Evolutionary conservation across 495 filamentous ascomycete species (phyloP).

Genomic region (Trichoderma virens): DNA sequence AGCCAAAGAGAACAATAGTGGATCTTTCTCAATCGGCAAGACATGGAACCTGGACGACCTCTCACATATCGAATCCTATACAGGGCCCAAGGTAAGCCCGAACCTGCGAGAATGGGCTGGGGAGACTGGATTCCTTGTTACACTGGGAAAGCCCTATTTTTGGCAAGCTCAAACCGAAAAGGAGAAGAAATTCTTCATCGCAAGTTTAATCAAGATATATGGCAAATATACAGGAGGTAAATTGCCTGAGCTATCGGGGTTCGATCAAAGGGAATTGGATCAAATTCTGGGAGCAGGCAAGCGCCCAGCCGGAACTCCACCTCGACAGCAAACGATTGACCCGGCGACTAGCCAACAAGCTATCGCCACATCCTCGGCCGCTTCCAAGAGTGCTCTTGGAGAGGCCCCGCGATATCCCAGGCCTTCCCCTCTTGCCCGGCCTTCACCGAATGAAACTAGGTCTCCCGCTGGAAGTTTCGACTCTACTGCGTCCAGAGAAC

Average conservation of each 20-base stretch:
- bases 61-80: constrained; percentile 68
- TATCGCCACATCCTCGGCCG: constrained; percentile 6
- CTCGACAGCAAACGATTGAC: constrained; percentile 11
- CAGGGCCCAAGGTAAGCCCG: constrained; percentile 50
- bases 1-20: constrained; percentile 87
- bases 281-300: constrained; percentile 48
- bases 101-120: constrained; percentile 70
- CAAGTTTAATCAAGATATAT: constrained; percentile 88
- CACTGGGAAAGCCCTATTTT: constrained; percentile 88
- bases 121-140: constrained; percentile 78
- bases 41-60: constrained; percentile 94
- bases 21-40: constrained; percentile 93
- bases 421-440: constrained; percentile 24
- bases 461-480: constrained; percentile 41
- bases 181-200: constrained; percentile 98
- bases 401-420: background rate
- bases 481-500: constrained; percentile 34
- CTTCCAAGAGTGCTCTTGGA: background rate
- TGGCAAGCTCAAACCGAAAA: constrained; percentile 88
- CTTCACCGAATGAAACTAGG: constrained; percentile 27
- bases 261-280: constrained; percentile 71
- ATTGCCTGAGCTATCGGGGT: constrained; percentile 70
- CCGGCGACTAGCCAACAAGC: constrained; percentile 11
- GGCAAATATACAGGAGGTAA: constrained; percentile 90
- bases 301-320: constrained; percentile 9